Evolutionary conservation across 257 asterid genomes (phyloP), one percentile per base, ranked within the genome.

Genomic region (Schizonepeta tenuifolia): DNA sequence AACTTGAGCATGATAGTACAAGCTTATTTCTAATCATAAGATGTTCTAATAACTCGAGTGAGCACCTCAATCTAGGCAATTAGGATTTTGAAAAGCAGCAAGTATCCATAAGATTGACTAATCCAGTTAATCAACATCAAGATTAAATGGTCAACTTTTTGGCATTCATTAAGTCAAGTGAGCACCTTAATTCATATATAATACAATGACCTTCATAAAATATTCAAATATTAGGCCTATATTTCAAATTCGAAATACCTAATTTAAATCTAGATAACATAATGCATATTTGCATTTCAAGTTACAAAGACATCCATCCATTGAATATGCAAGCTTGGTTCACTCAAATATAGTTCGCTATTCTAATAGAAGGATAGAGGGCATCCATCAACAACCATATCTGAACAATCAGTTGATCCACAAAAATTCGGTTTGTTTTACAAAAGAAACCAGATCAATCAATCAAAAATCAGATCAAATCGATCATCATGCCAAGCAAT

Each of bases 401-500:
- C 47, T 9, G n/a, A 44, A 58, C 53, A 53, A 51, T 56, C 50
- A 41, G 53, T 21, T 62, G 62, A 71, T 74, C 79, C 21, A 71
- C 12, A 70, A 17, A 43, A 14, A 21, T 57, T 47, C 3, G 49
- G 11, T 38, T 6, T 28, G 5, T 17, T 58, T 33, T 24, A 40
- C 58, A 5, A 26, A 59, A 67, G 50, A 35, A 9, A 44, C 47
- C 61, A 54, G 47, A 72, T 49, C 49, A 33, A 7, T 47, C 75
- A 75, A 20, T 43, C 21, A 40, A 51, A 61, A 67, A 49, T 13
- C 68, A 55, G 43, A 78, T 73, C 74, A 55, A 65, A 56, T 55
- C 79, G 70, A 76, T 71, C 28, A 36, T 14, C 38, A 55, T 22
- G 11, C 43, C 65, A 36, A 44, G 62, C 80, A 77, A 57, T 70